Evolutionary conservation across 306 rosid genomes (phyloP).

Genomic region (Rubus parviflorus): DNA sequence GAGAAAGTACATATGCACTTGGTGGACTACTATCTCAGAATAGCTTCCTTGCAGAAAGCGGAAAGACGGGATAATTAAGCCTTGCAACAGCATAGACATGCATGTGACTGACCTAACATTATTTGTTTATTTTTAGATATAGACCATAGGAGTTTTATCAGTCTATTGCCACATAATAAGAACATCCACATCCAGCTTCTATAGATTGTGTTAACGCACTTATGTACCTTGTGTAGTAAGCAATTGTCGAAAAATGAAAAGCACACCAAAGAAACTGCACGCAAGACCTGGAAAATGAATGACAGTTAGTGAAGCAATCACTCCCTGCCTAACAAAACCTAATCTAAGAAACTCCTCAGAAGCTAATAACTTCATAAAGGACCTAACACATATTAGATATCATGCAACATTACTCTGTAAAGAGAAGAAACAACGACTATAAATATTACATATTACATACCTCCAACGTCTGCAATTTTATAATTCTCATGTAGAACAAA

Average conservation of each 20-base stretch:
- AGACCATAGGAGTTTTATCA: neutral
- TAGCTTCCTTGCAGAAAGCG: neutral
- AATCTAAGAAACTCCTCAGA: neutral
- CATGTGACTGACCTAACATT: conserved; percentile 14
- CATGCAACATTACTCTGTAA: conserved; percentile 1
- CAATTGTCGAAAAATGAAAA: conserved; percentile 57
- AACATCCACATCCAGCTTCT: conserved; percentile 5
- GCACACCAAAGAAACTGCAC: conserved; percentile 83
- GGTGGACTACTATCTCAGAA: neutral
- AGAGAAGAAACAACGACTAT: conserved; percentile 2
- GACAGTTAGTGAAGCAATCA: conserved; percentile 23
- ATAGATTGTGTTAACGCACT: conserved; percentile 28
- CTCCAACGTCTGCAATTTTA: conserved; percentile 57
- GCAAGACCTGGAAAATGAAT: conserved; percentile 60
- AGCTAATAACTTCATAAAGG: conserved; percentile 3
- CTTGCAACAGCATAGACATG: conserved; percentile 11
- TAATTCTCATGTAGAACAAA: conserved; percentile 65
- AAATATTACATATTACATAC: conserved; percentile 35
- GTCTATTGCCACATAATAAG: neutral
- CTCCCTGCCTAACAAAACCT: conserved; percentile 8
- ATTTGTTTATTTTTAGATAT: neutral
- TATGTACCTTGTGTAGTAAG: conserved; percentile 62
- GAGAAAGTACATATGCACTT: neutral
- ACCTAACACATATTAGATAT: neutral
- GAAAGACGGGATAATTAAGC: neutral